These are phyloP conservation scores for Hawksworthiomyces lignivorus DNA, from an alignment of 2,329 filamentous ascomycete species.

Conservation along the genomic window DNA sequence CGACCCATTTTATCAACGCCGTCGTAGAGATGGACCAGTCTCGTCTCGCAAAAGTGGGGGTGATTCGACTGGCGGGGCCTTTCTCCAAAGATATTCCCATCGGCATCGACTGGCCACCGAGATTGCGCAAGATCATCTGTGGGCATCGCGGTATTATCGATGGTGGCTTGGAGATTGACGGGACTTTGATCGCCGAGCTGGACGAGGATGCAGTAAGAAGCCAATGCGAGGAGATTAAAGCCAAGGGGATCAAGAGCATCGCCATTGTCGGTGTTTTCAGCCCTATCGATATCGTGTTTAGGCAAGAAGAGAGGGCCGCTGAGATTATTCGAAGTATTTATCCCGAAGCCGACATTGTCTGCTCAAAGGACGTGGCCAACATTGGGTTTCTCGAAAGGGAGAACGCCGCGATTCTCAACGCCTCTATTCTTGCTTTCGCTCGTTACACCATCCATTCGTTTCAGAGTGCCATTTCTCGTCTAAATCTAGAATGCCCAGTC, in stretches of 20 bases:
- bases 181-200: constrained; percentile 36
- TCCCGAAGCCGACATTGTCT: constrained; percentile 37
- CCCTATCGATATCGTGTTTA: constrained; percentile 41
- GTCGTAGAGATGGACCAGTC: constrained; percentile 45
- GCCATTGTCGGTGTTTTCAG: constrained; percentile 45
- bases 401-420: constrained; percentile 58
- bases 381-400: constrained; percentile 53
- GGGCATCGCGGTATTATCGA: constrained; percentile 37
- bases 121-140: constrained; percentile 39
- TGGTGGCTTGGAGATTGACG: constrained; percentile 47
- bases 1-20: constrained; percentile 53
- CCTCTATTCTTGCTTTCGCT: constrained; percentile 51
- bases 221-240: constrained; percentile 31
- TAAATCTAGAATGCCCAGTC: constrained; percentile 45
- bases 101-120: constrained; percentile 45
- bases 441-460: constrained; percentile 50
- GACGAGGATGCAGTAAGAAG: constrained; percentile 32
- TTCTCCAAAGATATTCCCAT: constrained; percentile 44
- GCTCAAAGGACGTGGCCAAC: constrained; percentile 44
- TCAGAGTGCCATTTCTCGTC: constrained; percentile 38
- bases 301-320: constrained; percentile 41
- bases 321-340: constrained; percentile 33
- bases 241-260: constrained; percentile 37
- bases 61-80: constrained; percentile 46
- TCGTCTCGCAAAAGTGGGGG: constrained; percentile 42